Base-by-base conservation (phyloP, 2,329 filamentous ascomycete genomes). In the Pseudogymnoascus sp. region DNA sequence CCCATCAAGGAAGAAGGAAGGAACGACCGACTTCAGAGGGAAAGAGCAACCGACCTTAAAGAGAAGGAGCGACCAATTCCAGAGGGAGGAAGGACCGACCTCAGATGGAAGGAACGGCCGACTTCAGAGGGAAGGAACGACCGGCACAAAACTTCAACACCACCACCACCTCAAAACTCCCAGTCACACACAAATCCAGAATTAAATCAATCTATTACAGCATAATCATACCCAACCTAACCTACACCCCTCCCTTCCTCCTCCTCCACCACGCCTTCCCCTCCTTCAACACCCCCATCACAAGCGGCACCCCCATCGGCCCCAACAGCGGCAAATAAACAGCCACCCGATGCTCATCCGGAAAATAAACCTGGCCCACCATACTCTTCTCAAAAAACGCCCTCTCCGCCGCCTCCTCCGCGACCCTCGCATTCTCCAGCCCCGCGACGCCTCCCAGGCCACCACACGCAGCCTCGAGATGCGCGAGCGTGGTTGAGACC, bases 371-470 rank as follows among this genome's bases (percentile, higher is more conserved):
- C 77, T 97, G 95, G 0, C 93, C 95, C 11, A 99, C 95, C 95
- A 99, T 99, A 72, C 90, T 96, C 77, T 96, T 96, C 76, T 99
- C 95, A 69, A 99, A 99, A 76, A 99, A 99, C 0, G 93, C 93
- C 66, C 89, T 86, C 74, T 99, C 95, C 0, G 92, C 93, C 73
- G 96, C 91, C 2, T 85, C 83, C 75, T 97, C 93, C 5, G 95
- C 95, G 57, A 91, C 85, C 8, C 90, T 85, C 0, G 93, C 93
- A 73, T 93, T 87, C 66, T 87, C 83, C 40, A 99, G 78, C 0
- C 92, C 93, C 29, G 86, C 82, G 0, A 78, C 77, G 0, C 79
- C 80, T 37, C 84, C 84, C 1, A 97, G 80, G 62, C 85, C 85
- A 23, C 86, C 80, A 72, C 93, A 97, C 0, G 93, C 88, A 54